Conservation (phyloP, 805 yeast species). For the Cyberlindnera xylosilytica region DNA sequence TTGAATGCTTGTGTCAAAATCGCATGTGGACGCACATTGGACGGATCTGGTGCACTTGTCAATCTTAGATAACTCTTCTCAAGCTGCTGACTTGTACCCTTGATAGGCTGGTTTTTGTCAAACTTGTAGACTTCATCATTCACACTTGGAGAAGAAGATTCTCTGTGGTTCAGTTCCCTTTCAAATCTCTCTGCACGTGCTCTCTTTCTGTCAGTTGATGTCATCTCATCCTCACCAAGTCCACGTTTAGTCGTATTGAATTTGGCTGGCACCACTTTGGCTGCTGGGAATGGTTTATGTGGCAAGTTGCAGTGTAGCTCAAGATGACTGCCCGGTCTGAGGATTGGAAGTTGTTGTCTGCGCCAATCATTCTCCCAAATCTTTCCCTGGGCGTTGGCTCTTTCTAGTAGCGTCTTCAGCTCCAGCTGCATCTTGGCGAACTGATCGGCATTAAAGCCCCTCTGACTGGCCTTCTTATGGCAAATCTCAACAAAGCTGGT, state of each 20-base stretch:
- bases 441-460: conserved; percentile 12
- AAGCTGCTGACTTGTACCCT: conserved; percentile 63
- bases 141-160: conserved; percentile 22
- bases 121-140: conserved; percentile 29
- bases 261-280: conserved; percentile 2
- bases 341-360: conserved; percentile 25
- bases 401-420: conserved; percentile 26
- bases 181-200: conserved; percentile 37
- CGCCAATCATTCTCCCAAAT: conserved; percentile 29
- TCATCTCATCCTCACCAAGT: conserved; percentile 15
- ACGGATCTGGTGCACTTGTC: conserved; percentile 90
- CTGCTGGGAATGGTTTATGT: conserved; percentile 1
- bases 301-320: conserved; percentile 18
- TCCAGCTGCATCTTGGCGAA: conserved; percentile 23
- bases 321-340: conserved; percentile 12
- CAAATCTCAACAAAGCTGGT: conserved; percentile 23
- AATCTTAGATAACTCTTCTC: conserved; percentile 81
- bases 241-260: conserved; percentile 2
- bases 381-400: conserved; percentile 23
- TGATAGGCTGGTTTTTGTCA: conserved; percentile 36
- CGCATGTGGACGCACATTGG: conserved; percentile 68
- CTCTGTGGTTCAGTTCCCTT: conserved; percentile 16
- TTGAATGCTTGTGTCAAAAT: conserved; percentile 58
- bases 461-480: conserved; percentile 18
- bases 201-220: conserved; percentile 29